Evolutionary conservation across 345 rosid species (phyloP).

Genomic region (Eucalyptus dawsonii): DNA sequence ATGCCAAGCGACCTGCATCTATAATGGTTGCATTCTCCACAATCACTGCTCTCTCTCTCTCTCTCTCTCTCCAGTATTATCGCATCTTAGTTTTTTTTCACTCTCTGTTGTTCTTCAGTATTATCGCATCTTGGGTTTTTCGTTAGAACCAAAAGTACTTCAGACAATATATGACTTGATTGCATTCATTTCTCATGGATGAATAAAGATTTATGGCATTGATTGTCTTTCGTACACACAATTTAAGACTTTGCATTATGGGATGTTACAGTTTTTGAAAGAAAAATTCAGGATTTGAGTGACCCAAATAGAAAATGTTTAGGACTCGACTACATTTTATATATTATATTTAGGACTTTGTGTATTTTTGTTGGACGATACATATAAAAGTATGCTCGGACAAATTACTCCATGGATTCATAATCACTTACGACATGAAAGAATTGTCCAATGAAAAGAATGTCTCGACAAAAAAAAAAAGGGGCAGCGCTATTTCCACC

Average conservation of each 20-base stretch:
- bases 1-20: not conserved
- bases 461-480: not conserved
- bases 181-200: not conserved
- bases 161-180: not conserved
- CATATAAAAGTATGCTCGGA: not conserved
- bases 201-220: not conserved
- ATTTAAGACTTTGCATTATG: not conserved
- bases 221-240: not conserved
- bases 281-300: not conserved
- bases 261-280: not conserved
- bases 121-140: not conserved
- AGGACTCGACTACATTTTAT: too few species aligned
- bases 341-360: not conserved
- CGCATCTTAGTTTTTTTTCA: not conserved
- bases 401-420: not conserved
- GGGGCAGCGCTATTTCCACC: not conserved
- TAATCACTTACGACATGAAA: not conserved
- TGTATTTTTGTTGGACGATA: not conserved
- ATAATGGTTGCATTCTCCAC: not conserved
- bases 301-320: not conserved
- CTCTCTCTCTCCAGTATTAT: not conserved
- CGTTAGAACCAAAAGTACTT: not conserved
- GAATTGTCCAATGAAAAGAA: not conserved
- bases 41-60: too few species aligned
- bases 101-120: not conserved